Percentiles rank a stretch among this genome's conserved stretches.
Conservation (phyloP, 2,329 filamentous ascomycete species). For the Talaromyces funiculosus region DNA sequence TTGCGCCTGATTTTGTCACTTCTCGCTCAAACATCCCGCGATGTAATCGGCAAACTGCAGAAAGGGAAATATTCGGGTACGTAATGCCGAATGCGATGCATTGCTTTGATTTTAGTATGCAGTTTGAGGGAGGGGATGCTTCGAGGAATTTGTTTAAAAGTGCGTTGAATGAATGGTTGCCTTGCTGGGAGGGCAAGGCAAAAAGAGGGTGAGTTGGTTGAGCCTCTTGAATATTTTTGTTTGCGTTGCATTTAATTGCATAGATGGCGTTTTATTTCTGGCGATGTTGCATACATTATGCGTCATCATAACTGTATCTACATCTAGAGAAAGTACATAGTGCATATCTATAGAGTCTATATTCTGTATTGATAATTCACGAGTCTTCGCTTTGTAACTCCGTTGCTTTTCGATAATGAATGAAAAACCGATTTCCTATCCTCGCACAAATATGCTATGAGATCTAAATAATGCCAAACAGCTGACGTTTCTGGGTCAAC, state of each 20-base stretch:
- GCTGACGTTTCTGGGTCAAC: constrained; percentile 16
- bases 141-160: constrained; percentile 32
- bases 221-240: background rate
- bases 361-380: background rate
- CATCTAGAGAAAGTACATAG: background rate
- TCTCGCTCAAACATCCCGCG: constrained; percentile 38
- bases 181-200: constrained; percentile 31
- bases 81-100: constrained; percentile 44
- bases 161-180: constrained; percentile 44
- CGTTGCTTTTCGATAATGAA: background rate
- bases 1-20: constrained; percentile 33
- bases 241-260: background rate
- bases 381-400: background rate
- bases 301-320: background rate
- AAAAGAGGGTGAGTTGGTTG: constrained; percentile 3
- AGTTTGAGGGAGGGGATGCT: constrained; percentile 29
- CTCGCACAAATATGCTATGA: background rate
- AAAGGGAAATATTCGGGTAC: constrained; percentile 45
- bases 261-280: background rate
- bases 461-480: constrained; percentile 17
- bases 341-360: background rate
- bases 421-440: background rate
- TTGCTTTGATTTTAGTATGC: constrained; percentile 44
- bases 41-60: constrained; percentile 35
- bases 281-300: background rate